Conservation (phyloP, 1,139 yeast species). For the Blastobotrys aristatus region DNA sequence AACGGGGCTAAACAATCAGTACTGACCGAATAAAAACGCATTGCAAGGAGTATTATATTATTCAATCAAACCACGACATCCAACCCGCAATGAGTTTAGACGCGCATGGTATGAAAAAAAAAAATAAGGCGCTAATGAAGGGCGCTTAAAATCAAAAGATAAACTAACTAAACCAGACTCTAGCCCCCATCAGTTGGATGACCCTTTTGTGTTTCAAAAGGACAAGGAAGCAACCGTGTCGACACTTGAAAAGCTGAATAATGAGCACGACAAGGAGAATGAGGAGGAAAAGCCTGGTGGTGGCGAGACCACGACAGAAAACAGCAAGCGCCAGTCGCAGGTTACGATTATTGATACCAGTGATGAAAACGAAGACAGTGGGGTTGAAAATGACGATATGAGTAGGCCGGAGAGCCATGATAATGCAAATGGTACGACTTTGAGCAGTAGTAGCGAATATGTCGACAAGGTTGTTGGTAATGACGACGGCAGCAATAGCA, state of each 20-base stretch:
- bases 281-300: too few species aligned
- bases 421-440: not conserved
- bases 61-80: too few species aligned
- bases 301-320: not conserved
- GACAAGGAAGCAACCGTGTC: not conserved
- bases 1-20: too few species aligned
- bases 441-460: not conserved
- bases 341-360: slow-evolving; percentile 9
- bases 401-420: too few species aligned
- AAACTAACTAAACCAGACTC: not conserved
- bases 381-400: not conserved
- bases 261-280: not conserved
- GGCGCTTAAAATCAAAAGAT: too few species aligned
- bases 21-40: too few species aligned
- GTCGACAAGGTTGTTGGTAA: not conserved
- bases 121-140: too few species aligned
- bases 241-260: not conserved
- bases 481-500: not conserved
- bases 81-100: slow-evolving; percentile 12
- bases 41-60: too few species aligned
- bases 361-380: not conserved
- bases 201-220: slow-evolving; percentile 19
- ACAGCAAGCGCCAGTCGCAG: slow-evolving; percentile 6
- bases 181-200: slow-evolving; percentile 16
- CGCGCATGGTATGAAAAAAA: slow-evolving; percentile 5